phyloP scores from a whole-genome alignment of 2,329 filamentous ascomycete genomes.

The Xylariaceae sp. region DNA sequence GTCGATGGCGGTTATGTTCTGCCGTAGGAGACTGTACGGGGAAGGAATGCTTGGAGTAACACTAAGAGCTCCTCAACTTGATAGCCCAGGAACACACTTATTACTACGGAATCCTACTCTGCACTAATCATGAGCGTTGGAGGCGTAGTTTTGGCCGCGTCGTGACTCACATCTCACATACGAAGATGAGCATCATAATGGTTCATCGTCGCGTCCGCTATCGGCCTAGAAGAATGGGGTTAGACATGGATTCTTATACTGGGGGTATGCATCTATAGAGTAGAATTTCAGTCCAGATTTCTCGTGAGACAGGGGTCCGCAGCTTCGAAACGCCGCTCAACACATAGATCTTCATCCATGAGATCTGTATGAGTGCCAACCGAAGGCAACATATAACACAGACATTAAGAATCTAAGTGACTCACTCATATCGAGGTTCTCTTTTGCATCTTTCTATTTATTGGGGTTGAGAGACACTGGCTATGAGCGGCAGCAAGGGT shows the following conservation, averaged over 20 bases:
- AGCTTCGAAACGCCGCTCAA: neutral
- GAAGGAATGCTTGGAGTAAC: neutral
- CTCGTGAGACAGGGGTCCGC: neutral
- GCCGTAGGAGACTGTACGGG: slow-evolving; percentile 3
- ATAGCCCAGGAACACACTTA: no score
- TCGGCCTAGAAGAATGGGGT: neutral
- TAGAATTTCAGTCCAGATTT: neutral
- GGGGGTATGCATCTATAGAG: slow-evolving; percentile 4
- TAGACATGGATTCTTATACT: neutral
- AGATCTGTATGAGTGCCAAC: no score
- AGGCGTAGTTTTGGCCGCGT: no score
- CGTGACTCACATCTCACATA: neutral
- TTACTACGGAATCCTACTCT: no score
- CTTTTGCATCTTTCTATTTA: no score
- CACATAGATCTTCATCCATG: neutral
- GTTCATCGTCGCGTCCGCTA: neutral
- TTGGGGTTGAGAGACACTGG: neutral
- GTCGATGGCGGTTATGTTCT: slow-evolving; percentile 21
- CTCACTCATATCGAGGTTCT: neutral
- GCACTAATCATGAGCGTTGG: no score
- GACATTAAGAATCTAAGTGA: neutral
- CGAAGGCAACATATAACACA: no score
- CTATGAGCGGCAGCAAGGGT: slow-evolving; percentile 9
- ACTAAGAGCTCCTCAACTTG: no score
- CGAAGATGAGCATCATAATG: no score